phyloP scores from a whole-genome alignment of 1,284 basidiomycete genomes.

The Pterula multifida region DNA sequence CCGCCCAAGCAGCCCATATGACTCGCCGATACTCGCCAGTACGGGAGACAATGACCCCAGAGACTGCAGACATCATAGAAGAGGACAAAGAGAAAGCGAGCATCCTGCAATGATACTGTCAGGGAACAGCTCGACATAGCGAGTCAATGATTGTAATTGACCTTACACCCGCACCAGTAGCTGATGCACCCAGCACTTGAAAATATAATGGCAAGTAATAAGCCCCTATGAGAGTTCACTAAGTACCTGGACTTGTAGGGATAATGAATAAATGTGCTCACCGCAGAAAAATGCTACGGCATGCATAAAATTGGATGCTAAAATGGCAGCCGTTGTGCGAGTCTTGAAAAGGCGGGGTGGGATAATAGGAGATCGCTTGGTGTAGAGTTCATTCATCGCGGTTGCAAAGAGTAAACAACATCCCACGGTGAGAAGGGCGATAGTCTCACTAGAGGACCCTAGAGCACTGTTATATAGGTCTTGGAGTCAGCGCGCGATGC shows the following conservation, averaged over 20 bases:
- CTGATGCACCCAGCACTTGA: constrained; percentile 67
- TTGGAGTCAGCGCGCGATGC: not conserved
- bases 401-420: constrained; percentile 41
- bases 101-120: constrained; percentile 38
- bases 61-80: constrained; percentile 41
- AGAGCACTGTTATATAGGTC: not conserved
- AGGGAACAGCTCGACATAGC: too few species aligned
- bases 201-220: constrained; percentile 72
- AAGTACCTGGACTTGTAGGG: constrained; percentile 3
- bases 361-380: constrained; percentile 68
- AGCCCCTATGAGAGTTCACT: constrained; percentile 25
- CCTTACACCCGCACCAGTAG: constrained; percentile 65
- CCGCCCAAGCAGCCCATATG: constrained; percentile 45
- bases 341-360: constrained; percentile 74
- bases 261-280: constrained; percentile 14
- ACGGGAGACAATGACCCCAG: constrained; percentile 49
- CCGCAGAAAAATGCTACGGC: constrained; percentile 53
- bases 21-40: constrained; percentile 51
- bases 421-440: constrained; percentile 66
- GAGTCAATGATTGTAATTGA: too few species aligned
- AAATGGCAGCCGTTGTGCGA: constrained; percentile 58
- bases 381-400: constrained; percentile 55
- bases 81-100: constrained; percentile 62
- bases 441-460: constrained; percentile 42
- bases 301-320: constrained; percentile 56